phyloP scores from a whole-genome alignment of 2,329 filamentous ascomycete genomes.

The Reticulascus tulasneorum region DNA sequence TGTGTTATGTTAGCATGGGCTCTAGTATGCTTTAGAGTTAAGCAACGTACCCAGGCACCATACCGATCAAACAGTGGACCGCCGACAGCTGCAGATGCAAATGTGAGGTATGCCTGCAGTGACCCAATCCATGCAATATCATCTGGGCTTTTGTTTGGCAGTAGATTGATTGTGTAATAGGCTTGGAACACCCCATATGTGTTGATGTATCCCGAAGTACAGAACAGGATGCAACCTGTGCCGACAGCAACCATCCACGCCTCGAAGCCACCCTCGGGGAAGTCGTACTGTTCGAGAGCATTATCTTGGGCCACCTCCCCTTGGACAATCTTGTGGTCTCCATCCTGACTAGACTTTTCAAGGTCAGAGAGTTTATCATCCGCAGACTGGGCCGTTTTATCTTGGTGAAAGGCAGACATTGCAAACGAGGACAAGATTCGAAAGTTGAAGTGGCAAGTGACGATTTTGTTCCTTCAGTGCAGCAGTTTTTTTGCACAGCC shows the following conservation, averaged over 20 bases:
- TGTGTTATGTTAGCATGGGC: background rate
- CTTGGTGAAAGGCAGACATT: too few relatives aligned
- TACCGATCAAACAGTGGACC: conserved; percentile 39
- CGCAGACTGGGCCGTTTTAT: too few relatives aligned
- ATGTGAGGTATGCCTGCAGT: conserved; percentile 28
- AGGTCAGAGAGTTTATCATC: too few relatives aligned
- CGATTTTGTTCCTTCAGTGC: too few relatives aligned
- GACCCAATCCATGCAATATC: conserved; percentile 41
- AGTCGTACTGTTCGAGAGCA: conserved; percentile 1
- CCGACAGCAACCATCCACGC: conserved; percentile 38
- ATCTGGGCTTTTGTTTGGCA: conserved; percentile 23
- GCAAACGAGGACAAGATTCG: too few relatives aligned
- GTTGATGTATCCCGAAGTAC: conserved; percentile 36
- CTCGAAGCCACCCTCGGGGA: conserved; percentile 27
- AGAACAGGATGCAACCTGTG: conserved; percentile 31
- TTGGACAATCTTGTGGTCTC: too few relatives aligned
- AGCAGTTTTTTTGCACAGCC: too few relatives aligned
- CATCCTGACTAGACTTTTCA: background rate
- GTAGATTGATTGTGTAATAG: conserved; percentile 35
- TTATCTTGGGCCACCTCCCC: background rate
- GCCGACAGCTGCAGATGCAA: conserved; percentile 27
- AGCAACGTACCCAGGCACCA: conserved; percentile 27
- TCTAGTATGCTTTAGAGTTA: background rate
- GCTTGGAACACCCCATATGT: conserved; percentile 41
- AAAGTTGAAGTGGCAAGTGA: too few relatives aligned